phyloP scores from a whole-genome alignment of 129 eudicot genomes.

The Ambrosia artemisiifolia region DNA sequence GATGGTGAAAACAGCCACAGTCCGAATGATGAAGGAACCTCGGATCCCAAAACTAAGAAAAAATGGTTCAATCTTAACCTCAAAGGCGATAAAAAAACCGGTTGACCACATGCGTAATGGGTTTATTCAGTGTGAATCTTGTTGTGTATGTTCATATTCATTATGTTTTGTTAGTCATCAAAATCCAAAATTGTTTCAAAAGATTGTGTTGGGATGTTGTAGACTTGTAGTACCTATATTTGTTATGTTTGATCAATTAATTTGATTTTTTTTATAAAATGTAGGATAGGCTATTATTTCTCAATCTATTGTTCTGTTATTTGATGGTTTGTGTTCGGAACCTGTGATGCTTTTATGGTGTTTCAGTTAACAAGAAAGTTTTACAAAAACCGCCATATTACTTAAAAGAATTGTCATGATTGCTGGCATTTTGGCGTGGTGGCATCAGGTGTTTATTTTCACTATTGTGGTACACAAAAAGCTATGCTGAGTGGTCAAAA shows the following conservation, averaged over 20 bases:
- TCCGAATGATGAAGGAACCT: constrained; percentile 58
- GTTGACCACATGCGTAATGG: constrained; percentile 11
- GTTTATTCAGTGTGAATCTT: constrained; percentile 6
- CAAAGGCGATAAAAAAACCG: constrained; percentile 59
- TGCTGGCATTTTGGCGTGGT: no score
- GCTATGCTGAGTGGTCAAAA: no score
- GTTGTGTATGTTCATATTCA: constrained; percentile 22
- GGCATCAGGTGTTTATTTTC: no score
- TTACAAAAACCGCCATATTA: no score
- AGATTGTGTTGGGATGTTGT: constrained; percentile 7
- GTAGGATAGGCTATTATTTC: constrained; percentile 6
- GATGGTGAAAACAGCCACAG: constrained; percentile 59
- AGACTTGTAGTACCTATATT: constrained; percentile 13
- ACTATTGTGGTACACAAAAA: no score
- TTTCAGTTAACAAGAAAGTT: no score
- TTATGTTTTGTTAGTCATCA: constrained; percentile 23
- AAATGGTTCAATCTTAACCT: constrained; percentile 81
- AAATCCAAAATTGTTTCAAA: background rate
- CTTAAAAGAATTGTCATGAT: no score
- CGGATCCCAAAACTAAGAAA: constrained; percentile 66
- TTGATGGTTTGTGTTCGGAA: no score
- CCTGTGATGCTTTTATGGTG: no score
- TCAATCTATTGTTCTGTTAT: no score
- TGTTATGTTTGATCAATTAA: constrained; percentile 13
- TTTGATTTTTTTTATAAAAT: background rate